These are phyloP conservation scores for Leccinum arenicola DNA, from an alignment of 768 basidiomycete genomes.

Conservation along the genomic window DNA sequence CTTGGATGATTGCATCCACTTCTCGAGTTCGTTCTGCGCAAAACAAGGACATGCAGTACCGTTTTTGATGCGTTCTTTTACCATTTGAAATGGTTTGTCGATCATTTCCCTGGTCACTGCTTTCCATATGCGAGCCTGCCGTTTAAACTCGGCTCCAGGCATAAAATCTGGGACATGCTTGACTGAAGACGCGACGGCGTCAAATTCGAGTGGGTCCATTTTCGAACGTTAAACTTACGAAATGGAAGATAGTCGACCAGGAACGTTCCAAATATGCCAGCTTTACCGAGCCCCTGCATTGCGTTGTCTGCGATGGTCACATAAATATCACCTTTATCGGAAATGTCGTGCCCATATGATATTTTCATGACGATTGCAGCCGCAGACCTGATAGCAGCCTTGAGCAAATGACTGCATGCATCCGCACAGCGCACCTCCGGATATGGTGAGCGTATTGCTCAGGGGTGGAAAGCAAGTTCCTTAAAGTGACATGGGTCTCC, in stretches of 20 bases:
- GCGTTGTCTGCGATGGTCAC: slow-evolving; percentile 41
- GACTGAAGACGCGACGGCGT: slow-evolving; percentile 21
- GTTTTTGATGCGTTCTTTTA: slow-evolving; percentile 43
- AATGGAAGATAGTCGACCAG: slow-evolving; percentile 38
- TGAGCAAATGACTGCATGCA: neutral
- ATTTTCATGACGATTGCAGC: slow-evolving; percentile 41
- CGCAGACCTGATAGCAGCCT: slow-evolving; percentile 26
- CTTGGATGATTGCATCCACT: slow-evolving; percentile 23
- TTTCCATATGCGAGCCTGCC: slow-evolving; percentile 43
- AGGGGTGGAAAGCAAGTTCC: slow-evolving; percentile 37
- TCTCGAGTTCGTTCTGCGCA: slow-evolving; percentile 39
- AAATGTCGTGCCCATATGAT: slow-evolving; percentile 39
- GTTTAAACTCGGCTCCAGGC: slow-evolving; percentile 48
- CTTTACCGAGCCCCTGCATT: slow-evolving; percentile 33
- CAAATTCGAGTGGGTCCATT: neutral
- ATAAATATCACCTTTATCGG: slow-evolving; percentile 38
- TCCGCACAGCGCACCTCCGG: slow-evolving; percentile 27
- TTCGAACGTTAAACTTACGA: slow-evolving; percentile 21
- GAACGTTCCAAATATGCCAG: slow-evolving; percentile 43
- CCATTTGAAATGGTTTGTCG: slow-evolving; percentile 39
- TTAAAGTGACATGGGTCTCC: slow-evolving; percentile 38
- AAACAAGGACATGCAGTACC: slow-evolving; percentile 40
- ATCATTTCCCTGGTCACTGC: slow-evolving; percentile 29
- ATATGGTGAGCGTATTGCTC: slow-evolving; percentile 36
- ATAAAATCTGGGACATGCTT: slow-evolving; percentile 50